A percentile compares a stretch with the other conserved stretches of the same genome.
Conservation (phyloP, 257 asterid species). For the Jacaranda mimosifolia region DNA sequence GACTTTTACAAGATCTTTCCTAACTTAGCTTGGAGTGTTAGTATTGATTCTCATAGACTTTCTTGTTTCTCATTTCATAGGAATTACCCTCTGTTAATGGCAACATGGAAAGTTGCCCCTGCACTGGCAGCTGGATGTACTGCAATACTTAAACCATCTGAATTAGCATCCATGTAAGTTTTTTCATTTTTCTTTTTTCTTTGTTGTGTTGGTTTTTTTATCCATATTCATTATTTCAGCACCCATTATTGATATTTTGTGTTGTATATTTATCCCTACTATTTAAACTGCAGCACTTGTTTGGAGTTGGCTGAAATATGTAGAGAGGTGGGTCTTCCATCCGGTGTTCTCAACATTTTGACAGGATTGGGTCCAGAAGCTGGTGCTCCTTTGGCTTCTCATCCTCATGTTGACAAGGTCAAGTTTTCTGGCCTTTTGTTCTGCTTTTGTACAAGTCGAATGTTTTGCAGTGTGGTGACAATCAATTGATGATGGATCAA, state of each 20-base stretch:
- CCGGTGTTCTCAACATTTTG: slow-evolving; percentile 83
- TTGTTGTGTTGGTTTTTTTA: too few species aligned
- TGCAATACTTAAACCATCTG: slow-evolving; percentile 96
- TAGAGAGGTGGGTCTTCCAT: slow-evolving; percentile 88
- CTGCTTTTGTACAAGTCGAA: slow-evolving; percentile 2
- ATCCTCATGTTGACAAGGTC: slow-evolving; percentile 98
- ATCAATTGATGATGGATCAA: slow-evolving; percentile 33
- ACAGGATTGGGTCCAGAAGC: slow-evolving; percentile 94
- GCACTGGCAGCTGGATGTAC: slow-evolving; percentile 98
- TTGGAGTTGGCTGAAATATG: slow-evolving; percentile 95
- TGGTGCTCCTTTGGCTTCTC: slow-evolving; percentile 94
- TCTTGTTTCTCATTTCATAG: slow-evolving; percentile 42
- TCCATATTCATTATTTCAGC: slow-evolving; percentile 6
- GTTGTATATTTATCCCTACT: neutral
- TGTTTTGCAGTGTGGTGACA: slow-evolving; percentile 11
- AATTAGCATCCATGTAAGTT: slow-evolving; percentile 83
- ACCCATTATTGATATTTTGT: neutral
- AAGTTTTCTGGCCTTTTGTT: slow-evolving; percentile 26
- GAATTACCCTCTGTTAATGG: slow-evolving; percentile 96
- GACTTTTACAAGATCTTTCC: neutral
- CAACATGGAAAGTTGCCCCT: slow-evolving; percentile 98
- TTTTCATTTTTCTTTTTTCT: neutral
- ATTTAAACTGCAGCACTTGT: slow-evolving; percentile 71
- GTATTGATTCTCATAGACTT: slow-evolving; percentile 30
- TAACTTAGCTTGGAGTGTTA: neutral